Conservation (phyloP, 2,329 filamentous ascomycete species). For the Beauveria asiatica region DNA sequence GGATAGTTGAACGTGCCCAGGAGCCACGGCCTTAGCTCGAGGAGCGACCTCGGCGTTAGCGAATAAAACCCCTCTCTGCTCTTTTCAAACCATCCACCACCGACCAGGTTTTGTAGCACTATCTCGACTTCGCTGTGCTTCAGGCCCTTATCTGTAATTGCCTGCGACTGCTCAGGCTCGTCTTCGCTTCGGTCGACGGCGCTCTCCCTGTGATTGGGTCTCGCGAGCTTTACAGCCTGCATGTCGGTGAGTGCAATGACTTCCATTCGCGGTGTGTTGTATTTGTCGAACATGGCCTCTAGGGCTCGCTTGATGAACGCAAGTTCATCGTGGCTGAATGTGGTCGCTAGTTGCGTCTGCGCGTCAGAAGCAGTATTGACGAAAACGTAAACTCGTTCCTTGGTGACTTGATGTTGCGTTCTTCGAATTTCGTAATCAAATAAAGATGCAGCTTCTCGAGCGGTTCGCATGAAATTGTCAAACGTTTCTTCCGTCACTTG, state of each 20-base stretch:
- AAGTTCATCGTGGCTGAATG: conserved; percentile 73
- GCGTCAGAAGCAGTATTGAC: conserved; percentile 84
- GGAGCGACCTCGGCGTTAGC: conserved; percentile 65
- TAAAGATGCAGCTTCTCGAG: conserved; percentile 63
- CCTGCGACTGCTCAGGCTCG: conserved; percentile 23
- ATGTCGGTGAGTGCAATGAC: conserved; percentile 73
- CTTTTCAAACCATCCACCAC: conserved; percentile 78
- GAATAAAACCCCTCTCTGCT: conserved; percentile 65
- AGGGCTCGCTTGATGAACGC: conserved; percentile 81
- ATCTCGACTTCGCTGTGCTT: conserved; percentile 71
- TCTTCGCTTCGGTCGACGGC: conserved; percentile 19
- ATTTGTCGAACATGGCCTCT: conserved; percentile 83
- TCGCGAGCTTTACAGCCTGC: conserved; percentile 64
- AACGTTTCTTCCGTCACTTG: conserved; percentile 64
- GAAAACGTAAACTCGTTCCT: conserved; percentile 66
- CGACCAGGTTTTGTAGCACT: conserved; percentile 59
- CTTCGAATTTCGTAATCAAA: conserved; percentile 86
- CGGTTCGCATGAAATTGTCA: conserved; percentile 56
- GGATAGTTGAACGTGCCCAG: conserved; percentile 83
- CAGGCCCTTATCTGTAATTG: conserved; percentile 45
- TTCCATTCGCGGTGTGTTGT: conserved; percentile 74
- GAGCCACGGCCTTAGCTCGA: conserved; percentile 80
- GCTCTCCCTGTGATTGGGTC: conserved; percentile 35
- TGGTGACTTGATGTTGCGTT: conserved; percentile 58
- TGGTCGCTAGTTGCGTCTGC: conserved; percentile 79